phyloP scores from a whole-genome alignment of 257 asterid genomes.

The Solanum megistacrolobum region DNA sequence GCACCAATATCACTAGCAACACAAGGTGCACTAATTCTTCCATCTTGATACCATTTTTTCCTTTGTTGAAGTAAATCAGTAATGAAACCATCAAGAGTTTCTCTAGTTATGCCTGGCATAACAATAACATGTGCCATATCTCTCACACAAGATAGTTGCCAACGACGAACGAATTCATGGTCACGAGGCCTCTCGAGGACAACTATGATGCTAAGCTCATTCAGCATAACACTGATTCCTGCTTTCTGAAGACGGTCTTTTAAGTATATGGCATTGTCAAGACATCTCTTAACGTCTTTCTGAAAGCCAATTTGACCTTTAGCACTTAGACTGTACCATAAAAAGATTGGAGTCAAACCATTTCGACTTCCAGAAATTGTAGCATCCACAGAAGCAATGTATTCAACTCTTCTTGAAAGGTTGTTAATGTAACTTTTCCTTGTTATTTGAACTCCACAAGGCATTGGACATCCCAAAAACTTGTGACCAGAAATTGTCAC shows the following conservation, averaged over 20 bases:
- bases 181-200: conserved; percentile 14
- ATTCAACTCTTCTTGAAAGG: conserved; percentile 10
- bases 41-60: conserved; percentile 2
- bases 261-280: conserved; percentile 5
- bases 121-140: conserved; percentile 20
- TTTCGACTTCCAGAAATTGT: conserved; percentile 22
- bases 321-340: conserved; percentile 14
- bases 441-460: conserved; percentile 22
- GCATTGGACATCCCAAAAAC: conserved; percentile 25
- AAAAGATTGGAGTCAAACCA: conserved; percentile 10
- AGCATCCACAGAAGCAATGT: conserved; percentile 12
- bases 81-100: conserved; percentile 1
- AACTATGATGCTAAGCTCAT: conserved; percentile 13
- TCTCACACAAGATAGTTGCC: conserved; percentile 19
- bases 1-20: background rate
- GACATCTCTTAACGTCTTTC: conserved; percentile 2
- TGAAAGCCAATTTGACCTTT: conserved; percentile 9
- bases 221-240: conserved; percentile 10
- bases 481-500: conserved; percentile 23
- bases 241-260: conserved; percentile 9
- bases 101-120: conserved; percentile 9
- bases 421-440: conserved; percentile 6
- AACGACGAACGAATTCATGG: conserved; percentile 6
- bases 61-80: background rate
- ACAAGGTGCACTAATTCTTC: background rate